These are phyloP conservation scores for Neoascochyta sp. DNA, from an alignment of 2,329 filamentous ascomycete species.

Conservation along the genomic window DNA sequence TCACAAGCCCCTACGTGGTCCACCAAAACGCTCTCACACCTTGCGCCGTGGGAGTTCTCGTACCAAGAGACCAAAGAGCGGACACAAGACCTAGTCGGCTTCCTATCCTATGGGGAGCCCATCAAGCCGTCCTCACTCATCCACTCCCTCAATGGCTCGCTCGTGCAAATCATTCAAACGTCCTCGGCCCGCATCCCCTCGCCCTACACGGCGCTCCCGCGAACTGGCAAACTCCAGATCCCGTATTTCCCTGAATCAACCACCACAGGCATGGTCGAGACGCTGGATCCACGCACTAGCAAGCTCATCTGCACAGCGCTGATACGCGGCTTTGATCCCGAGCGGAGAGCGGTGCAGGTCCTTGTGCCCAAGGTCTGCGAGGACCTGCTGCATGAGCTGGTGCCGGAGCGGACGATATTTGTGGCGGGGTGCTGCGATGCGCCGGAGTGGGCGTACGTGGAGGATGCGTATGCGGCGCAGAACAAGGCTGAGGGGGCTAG, in stretches of 20 bases:
- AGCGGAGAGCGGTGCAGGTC: slow-evolving; percentile 56
- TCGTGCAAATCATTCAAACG: slow-evolving; percentile 64
- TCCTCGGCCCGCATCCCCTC: slow-evolving; percentile 44
- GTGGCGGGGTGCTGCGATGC: slow-evolving; percentile 31
- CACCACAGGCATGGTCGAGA: slow-evolving; percentile 41
- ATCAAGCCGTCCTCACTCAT: slow-evolving; percentile 56
- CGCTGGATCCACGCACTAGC: slow-evolving; percentile 59
- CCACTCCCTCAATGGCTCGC: slow-evolving; percentile 66
- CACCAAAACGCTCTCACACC: slow-evolving; percentile 52
- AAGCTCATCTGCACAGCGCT: slow-evolving; percentile 62
- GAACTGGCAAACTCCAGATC: slow-evolving; percentile 52
- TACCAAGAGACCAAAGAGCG: slow-evolving; percentile 51
- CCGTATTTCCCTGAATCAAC: slow-evolving; percentile 57
- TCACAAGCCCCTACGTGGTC: slow-evolving; percentile 47
- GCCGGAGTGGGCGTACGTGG: slow-evolving; percentile 36
- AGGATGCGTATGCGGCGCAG: slow-evolving; percentile 22
- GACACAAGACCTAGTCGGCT: slow-evolving; percentile 55
- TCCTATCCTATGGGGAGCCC: slow-evolving; percentile 66
- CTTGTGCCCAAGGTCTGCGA: slow-evolving; percentile 56
- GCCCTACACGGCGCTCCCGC: slow-evolving; percentile 30
- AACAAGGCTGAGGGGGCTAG: slow-evolving; percentile 9
- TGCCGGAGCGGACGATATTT: slow-evolving; percentile 29
- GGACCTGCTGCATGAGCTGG: slow-evolving; percentile 13
- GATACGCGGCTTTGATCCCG: slow-evolving; percentile 64
- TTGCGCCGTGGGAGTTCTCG: slow-evolving; percentile 59